Evolutionary conservation across 257 asterid genomes (phyloP), one percentile per base, ranked within the genome.

Genomic region (Agastache rugosa): DNA sequence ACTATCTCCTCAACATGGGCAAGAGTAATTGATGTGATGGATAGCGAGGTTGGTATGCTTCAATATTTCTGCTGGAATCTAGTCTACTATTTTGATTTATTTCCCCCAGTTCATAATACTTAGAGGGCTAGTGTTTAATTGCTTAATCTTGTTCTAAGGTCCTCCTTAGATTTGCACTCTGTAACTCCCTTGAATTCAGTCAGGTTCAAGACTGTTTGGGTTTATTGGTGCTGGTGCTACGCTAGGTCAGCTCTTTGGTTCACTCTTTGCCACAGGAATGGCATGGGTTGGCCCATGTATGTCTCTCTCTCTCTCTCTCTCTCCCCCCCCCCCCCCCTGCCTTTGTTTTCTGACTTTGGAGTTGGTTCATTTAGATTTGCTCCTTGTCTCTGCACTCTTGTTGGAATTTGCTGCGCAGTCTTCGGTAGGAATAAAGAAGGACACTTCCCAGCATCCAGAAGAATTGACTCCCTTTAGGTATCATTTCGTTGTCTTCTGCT

Each of bases 171-270:
- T 76, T 44, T 71, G 67, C 78, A 73, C 83, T 37, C 76, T 80
- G 71, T 84, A 77, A 83, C 84, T 84, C 81, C 77, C 81, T 73
- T 77, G 77, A 78, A 74, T 95, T 82, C 96, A 95, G 98, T 92
- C 99, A 95, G 99, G 99, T 86, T 90, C 98, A 82, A 89, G 99
- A 90, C 83, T 95, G 90, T 95, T 95, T 78, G 99, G 99, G 70
- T 95, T 95, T 85, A 89, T 92, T 84, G 99, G 99, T 70, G 99
- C 98, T 82, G 99, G 99, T 67, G 98, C 99, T 75, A 95, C 99
- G n/a, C 69, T 95, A 72, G 99, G 97, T 11, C 98, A 95, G 88
- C 97, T 95, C 70, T 82, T 86, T 84, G 99, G 99, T 81, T 95
- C 97, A n/a, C 81, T 95, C 39, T 90, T 95, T 81, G 98, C 99